Evolutionary conservation across 2,329 filamentous ascomycete species (phyloP), one percentile per base, ranked within the genome.

Genomic region (Ceratocystis cacaofunesta): DNA sequence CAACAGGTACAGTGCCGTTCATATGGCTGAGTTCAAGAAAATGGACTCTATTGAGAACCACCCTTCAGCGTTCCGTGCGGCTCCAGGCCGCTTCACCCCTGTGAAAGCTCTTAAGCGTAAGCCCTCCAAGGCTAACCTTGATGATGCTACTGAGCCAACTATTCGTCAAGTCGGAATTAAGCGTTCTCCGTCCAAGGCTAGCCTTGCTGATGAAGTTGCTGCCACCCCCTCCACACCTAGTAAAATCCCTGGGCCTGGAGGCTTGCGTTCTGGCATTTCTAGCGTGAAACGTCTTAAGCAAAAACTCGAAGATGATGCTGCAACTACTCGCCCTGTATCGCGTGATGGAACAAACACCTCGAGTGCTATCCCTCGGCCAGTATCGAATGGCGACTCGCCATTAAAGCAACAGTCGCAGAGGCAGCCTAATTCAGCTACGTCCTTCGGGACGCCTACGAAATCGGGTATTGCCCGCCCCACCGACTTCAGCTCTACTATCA

Each of bases 11-110:
- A 96, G 90, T 73, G 87, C 90, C 68, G 85, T 84, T 46, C 92
- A 97, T 73, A 88, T 89, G 83, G 85, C 86, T 62, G 84, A 92
- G 72, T 96, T 97, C 77, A 90, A 90, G 76, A 97, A 95, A 79
- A 96, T 97, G 92, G 91, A 96, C 73, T 96, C 92, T 1, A 96
- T 97, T 72, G 89, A 85, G 55, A 86, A 86, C 68, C 92, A 96
- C 73, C 81, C 90, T 7, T 95, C 92, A 10, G 83, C 87, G 17
- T 94, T 86, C 77, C 82, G 89, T 68, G 81, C 81, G 25, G 79
- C 82, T 67, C 75, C 79, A 3, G 79, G 75, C 44, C 79, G 80
- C 7, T 75, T 78, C 69, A 80, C 82, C n/a, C 82, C 83, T 8
- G 73, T 61, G 28, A 67, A 67, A 60, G 19, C 25, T 5, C 62